Evolutionary conservation across 495 filamentous ascomycete genomes (phyloP), one percentile per base, ranked within the genome.

Genomic region (Trypethelium eluteriae): DNA sequence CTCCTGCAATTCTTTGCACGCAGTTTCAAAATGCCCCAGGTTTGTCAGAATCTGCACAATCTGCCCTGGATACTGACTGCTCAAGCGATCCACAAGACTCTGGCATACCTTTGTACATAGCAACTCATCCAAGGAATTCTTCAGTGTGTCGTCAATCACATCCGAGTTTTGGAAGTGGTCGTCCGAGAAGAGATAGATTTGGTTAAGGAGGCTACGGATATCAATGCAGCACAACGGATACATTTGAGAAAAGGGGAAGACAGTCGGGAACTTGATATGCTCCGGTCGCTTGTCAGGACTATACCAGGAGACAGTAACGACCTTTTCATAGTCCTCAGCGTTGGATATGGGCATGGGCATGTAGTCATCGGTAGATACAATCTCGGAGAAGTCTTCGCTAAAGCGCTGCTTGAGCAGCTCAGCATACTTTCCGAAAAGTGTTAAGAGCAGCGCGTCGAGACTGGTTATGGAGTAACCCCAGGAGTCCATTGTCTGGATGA

Each of bases 21-120:
- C 94, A 62, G 83, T 88, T 75, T 98, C 94, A 75, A 99, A 98
- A 74, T 98, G 91, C 72, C 96, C 93, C 34, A 99, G 76, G 74
- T 99, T 99, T 73, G 96, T 98, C 64, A 99, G 80, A 69, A 99
- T 99, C 72, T 98, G 94, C 38, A 98, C 93, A 67, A 99, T 97
- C 70, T 98, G 94, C 0, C 94, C 94, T 9, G 96, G 82, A 75
- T 98, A 97, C 73, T 97, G 92, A 0, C 91, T 93, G 69, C 82
- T 88, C 9, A 99, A 84, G 61, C 92, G 85, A 70, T 97, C 92
- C 3, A 97, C 88, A 16, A 99, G 83, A 1, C 88, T 88, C 66
- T 90, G 82, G 81, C 93, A 98, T 67, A 99, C 93, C 72, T 94
- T 91, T 62, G 88, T 83, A 44, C 89, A 92, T 35, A 99, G 84